These are phyloP conservation scores for Sugiyamaella xylanicola DNA, from an alignment of 1,139 yeast genomes.

Conservation along the genomic window DNA sequence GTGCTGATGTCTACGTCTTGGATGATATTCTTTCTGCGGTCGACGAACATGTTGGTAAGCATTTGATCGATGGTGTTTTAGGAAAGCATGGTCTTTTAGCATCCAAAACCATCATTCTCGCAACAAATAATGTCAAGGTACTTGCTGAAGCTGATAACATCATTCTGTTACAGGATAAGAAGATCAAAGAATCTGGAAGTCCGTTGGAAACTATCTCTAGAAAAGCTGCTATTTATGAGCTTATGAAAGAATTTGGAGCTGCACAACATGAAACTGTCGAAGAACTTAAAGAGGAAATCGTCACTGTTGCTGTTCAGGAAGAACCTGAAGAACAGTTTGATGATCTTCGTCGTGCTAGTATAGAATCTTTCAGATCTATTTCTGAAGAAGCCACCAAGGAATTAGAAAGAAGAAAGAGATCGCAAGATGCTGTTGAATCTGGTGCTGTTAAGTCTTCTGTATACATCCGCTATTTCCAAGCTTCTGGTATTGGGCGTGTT, in stretches of 20 bases:
- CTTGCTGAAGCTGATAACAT: conserved; percentile 66
- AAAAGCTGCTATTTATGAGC: conserved; percentile 33
- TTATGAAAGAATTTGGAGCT: conserved; percentile 43
- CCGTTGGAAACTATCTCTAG: conserved; percentile 33
- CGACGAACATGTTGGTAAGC: conserved; percentile 80
- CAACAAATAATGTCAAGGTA: conserved; percentile 78
- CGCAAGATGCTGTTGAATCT: conserved; percentile 27
- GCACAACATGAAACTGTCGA: conserved; percentile 26
- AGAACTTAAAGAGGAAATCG: conserved; percentile 19
- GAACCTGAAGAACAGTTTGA: conserved; percentile 29
- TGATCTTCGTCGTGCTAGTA: conserved; percentile 69
- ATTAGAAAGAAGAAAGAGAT: conserved; percentile 26
- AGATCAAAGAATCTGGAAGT: conserved; percentile 50
- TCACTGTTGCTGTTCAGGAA: conserved; percentile 18
- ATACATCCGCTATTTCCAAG: conserved; percentile 76
- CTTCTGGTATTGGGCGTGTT: conserved; percentile 79
- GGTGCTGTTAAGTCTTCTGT: conserved; percentile 47
- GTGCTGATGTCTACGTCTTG: conserved; percentile 75
- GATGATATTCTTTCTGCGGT: conserved; percentile 85
- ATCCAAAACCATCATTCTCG: conserved; percentile 69
- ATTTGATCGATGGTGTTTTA: conserved; percentile 59
- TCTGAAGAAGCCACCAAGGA: conserved; percentile 37
- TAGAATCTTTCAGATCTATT: conserved; percentile 54
- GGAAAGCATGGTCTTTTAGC: conserved; percentile 65
- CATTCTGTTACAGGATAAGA: conserved; percentile 57